Conservation (phyloP, 345 rosid species). For the Cardiospermum halicacabum region DNA sequence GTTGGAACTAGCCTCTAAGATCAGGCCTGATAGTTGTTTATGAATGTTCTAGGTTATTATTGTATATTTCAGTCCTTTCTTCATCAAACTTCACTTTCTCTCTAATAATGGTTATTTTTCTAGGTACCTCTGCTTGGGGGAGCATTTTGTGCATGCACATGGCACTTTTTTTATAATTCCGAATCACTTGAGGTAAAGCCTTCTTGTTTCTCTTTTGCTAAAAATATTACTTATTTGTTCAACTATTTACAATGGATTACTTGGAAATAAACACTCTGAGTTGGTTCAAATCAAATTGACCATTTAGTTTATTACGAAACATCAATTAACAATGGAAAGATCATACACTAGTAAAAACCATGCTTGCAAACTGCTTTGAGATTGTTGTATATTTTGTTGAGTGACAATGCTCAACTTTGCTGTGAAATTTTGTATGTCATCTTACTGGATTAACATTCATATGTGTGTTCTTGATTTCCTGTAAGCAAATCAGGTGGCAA, state of each 20-base stretch:
- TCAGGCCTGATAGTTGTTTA: neutral
- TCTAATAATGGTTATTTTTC: conserved; percentile 14
- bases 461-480: neutral
- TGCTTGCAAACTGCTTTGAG: neutral
- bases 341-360: neutral
- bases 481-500: neutral
- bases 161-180: conserved; percentile 95
- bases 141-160: conserved; percentile 93
- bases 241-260: neutral
- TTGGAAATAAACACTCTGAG: neutral
- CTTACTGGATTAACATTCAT: neutral
- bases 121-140: conserved; percentile 96
- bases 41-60: neutral
- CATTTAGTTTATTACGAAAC: conserved; percentile 2
- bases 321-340: neutral
- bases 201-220: neutral
- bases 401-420: neutral
- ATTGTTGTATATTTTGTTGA: neutral
- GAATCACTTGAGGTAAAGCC: conserved; percentile 82
- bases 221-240: neutral
- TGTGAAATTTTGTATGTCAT: neutral
- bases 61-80: neutral
- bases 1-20: neutral
- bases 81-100: neutral
- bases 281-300: neutral